These are phyloP conservation scores for Exophiala spinifera DNA, from an alignment of 2,329 filamentous ascomycete genomes.

Conservation along the genomic window DNA sequence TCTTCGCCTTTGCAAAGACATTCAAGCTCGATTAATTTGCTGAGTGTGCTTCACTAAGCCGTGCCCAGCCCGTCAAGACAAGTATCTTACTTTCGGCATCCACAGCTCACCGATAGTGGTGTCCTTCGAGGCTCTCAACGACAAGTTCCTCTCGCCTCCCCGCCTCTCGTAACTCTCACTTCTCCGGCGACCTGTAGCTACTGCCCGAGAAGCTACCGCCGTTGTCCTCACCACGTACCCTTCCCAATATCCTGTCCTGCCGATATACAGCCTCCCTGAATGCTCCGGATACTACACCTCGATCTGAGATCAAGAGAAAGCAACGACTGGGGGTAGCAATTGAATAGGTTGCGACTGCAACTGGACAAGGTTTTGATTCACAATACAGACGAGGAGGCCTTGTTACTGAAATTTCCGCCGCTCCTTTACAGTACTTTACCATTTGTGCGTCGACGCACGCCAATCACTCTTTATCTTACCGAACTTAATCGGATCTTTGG, in stretches of 20 bases:
- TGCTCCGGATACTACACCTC: constrained; percentile 20
- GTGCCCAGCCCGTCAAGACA: not conserved
- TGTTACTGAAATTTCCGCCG: too few species aligned
- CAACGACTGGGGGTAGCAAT: constrained; percentile 25
- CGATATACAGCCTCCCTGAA: constrained; percentile 13
- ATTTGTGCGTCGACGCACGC: not conserved
- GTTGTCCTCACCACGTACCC: not conserved
- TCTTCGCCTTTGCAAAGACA: constrained; percentile 5
- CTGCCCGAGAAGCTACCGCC: not conserved
- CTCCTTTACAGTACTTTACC: too few species aligned
- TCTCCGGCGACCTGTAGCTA: not conserved
- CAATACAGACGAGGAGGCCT: constrained; percentile 17
- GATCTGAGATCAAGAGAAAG: constrained; percentile 23
- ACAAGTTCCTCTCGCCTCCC: not conserved
- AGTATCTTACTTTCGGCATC: not conserved
- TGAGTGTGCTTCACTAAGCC: constrained; percentile 3
- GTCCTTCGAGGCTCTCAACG: too few species aligned
- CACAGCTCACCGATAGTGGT: not conserved
- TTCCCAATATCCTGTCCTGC: not conserved
- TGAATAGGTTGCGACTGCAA: not conserved
- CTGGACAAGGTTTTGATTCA: not conserved
- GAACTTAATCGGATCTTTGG: not conserved
- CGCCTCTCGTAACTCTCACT: not conserved
- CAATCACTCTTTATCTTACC: not conserved
- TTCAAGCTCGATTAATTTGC: constrained; percentile 10